These are phyloP conservation scores for Flaveria trinervia DNA, from an alignment of 129 eudicot species.

Conservation along the genomic window DNA sequence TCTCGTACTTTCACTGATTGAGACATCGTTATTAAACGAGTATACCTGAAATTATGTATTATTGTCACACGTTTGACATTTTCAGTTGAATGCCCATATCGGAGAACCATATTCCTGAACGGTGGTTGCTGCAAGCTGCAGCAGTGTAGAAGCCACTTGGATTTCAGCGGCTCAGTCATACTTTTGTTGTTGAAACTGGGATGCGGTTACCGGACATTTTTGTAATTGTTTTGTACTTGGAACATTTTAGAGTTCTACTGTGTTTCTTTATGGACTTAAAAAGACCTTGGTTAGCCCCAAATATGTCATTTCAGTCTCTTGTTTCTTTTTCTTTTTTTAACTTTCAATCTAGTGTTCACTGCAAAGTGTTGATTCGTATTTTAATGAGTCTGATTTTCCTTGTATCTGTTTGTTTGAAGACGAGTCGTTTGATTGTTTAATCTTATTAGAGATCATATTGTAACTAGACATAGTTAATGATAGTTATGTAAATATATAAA, in stretches of 20 bases:
- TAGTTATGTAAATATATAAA: too few species aligned
- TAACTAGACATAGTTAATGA: too few species aligned
- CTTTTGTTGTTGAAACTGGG: constrained; percentile 37
- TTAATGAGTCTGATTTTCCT: constrained; percentile 1
- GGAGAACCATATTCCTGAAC: constrained; percentile 24
- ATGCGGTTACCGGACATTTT: constrained; percentile 7
- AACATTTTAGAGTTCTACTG: constrained; percentile 13
- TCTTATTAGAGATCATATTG: too few species aligned
- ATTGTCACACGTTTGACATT: constrained; percentile 27
- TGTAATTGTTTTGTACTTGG: constrained; percentile 25
- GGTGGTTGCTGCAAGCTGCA: constrained; percentile 28
- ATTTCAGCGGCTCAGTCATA: constrained; percentile 27
- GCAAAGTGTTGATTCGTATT: constrained; percentile 12
- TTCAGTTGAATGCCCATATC: constrained; percentile 32
- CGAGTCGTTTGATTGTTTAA: not conserved
- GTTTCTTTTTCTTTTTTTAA: too few species aligned
- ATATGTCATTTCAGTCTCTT: not conserved
- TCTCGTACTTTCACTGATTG: constrained; percentile 17
- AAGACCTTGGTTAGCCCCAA: constrained; percentile 10
- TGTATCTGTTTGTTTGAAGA: not conserved
- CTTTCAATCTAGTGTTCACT: not conserved
- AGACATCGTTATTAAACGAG: constrained; percentile 7
- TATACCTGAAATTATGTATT: constrained; percentile 23
- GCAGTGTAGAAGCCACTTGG: constrained; percentile 30
- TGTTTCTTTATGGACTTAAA: constrained; percentile 10